Conservation (phyloP, 2,329 filamentous ascomycete genomes). For the Botryotinia narcissicola region DNA sequence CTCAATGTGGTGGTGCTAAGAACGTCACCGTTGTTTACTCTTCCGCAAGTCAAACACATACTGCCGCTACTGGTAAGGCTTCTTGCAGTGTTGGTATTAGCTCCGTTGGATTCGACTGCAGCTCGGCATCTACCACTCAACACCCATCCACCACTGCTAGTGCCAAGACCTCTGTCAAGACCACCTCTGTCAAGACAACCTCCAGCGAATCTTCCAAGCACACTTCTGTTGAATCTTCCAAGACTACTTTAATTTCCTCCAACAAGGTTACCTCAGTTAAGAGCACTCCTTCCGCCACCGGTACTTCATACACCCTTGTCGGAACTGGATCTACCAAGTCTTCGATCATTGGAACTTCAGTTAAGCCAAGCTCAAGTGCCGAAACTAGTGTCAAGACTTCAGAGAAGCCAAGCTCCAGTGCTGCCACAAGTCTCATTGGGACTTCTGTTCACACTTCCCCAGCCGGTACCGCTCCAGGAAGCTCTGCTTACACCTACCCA, state of each 20-base stretch:
- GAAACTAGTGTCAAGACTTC: background rate
- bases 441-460: conserved; percentile 2
- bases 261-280: background rate
- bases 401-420: background rate
- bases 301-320: conserved; percentile 11
- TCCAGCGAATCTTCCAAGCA: background rate
- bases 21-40: conserved; percentile 68
- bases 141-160: conserved; percentile 24
- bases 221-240: background rate
- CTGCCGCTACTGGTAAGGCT: conserved; percentile 53
- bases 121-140: conserved; percentile 31
- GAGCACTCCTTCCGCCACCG: background rate
- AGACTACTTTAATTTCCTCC: background rate
- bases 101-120: conserved; percentile 74
- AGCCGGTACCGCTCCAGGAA: background rate
- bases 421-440: background rate
- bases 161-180: conserved; percentile 19
- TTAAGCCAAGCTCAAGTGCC: conserved; percentile 8
- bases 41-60: conserved; percentile 42
- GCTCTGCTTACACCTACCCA: background rate
- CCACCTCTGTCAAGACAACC: conserved; percentile 11
- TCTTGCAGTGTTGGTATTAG: conserved; percentile 72
- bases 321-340: conserved; percentile 5
- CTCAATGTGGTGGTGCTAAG: conserved; percentile 87
- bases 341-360: background rate